phyloP scores from a whole-genome alignment of 768 basidiomycete genomes.

The Leccinum variicolor region DNA sequence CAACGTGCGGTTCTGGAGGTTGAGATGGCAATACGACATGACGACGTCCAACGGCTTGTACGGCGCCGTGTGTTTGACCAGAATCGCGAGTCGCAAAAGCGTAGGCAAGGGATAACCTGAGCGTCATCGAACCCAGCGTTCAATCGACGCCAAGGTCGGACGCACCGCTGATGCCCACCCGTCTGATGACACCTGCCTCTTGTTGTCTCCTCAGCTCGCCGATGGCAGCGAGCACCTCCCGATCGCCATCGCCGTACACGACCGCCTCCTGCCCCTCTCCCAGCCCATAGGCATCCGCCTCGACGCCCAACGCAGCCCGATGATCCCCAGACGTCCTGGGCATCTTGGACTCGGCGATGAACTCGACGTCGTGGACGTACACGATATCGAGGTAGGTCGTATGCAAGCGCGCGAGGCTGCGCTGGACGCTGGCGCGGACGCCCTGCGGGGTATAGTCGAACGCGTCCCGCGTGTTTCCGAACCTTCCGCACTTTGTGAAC shows the following conservation, averaged over 20 bases:
- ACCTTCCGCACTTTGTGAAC: constrained; percentile 88
- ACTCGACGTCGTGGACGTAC: constrained; percentile 85
- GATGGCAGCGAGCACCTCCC: constrained; percentile 64
- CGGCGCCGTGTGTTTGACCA: constrained; percentile 64
- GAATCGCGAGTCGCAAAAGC: constrained; percentile 76
- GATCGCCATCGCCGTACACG: constrained; percentile 67
- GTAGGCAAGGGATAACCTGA: constrained; percentile 79
- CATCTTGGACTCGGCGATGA: constrained; percentile 52
- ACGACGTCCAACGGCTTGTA: constrained; percentile 74
- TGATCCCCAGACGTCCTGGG: constrained; percentile 56
- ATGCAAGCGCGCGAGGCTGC: constrained; percentile 64
- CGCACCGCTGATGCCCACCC: constrained; percentile 78
- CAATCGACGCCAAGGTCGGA: neutral
- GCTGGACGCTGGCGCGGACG: constrained; percentile 62
- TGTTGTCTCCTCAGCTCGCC: constrained; percentile 64
- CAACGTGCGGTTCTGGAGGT: constrained; percentile 67
- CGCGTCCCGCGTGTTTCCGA: constrained; percentile 44
- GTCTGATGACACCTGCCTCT: constrained; percentile 65
- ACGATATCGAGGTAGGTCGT: constrained; percentile 79
- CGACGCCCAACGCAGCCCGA: constrained; percentile 47
- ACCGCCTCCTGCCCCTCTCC: constrained; percentile 51
- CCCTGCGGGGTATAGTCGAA: constrained; percentile 75
- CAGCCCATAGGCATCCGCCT: constrained; percentile 65
- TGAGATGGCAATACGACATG: constrained; percentile 79
- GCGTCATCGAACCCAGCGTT: constrained; percentile 50